A percentile compares a stretch with the other conserved stretches of the same genome.
phyloP scores from a whole-genome alignment of 2,329 filamentous ascomycete genomes.

The Dactylellina sp. region DNA sequence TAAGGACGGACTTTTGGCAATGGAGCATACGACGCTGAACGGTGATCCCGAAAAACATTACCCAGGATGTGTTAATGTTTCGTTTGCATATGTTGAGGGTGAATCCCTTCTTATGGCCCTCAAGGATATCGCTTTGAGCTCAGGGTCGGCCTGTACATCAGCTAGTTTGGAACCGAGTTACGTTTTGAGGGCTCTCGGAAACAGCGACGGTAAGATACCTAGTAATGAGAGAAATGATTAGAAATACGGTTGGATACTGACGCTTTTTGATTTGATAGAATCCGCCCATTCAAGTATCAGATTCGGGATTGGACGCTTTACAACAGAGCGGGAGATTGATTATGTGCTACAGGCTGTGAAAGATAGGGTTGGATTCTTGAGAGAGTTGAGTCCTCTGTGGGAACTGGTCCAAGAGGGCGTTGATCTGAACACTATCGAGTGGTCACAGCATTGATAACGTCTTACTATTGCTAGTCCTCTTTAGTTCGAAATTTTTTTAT shows the following conservation, averaged over 20 bases:
- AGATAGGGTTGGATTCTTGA: slow-evolving; percentile 89
- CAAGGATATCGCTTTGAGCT: slow-evolving; percentile 97
- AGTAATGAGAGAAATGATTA: no score
- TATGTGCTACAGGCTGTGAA: slow-evolving; percentile 95
- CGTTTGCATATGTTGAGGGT: slow-evolving; percentile 97
- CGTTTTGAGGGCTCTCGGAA: slow-evolving; percentile 91
- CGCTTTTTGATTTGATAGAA: slow-evolving; percentile 67
- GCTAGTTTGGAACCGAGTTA: slow-evolving; percentile 97
- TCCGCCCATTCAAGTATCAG: slow-evolving; percentile 97
- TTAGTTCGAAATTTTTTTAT: neutral
- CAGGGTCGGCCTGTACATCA: slow-evolving; percentile 95
- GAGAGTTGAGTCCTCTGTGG: slow-evolving; percentile 95
- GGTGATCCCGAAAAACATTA: slow-evolving; percentile 87
- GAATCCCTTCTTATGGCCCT: slow-evolving; percentile 98
- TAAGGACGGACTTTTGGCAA: slow-evolving; percentile 80
- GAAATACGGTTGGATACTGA: neutral
- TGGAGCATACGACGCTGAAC: slow-evolving; percentile 94
- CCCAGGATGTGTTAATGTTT: slow-evolving; percentile 96
- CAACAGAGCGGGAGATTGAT: slow-evolving; percentile 93
- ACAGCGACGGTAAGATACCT: slow-evolving; percentile 73
- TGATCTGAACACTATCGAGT: slow-evolving; percentile 95
- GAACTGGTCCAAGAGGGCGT: slow-evolving; percentile 97
- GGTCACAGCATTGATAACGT: slow-evolving; percentile 83
- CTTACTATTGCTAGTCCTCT: neutral
- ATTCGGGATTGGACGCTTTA: slow-evolving; percentile 97